Base-by-base conservation (phyloP, 2,329 filamentous ascomycete genomes). In the Botryotinia narcissicola region DNA sequence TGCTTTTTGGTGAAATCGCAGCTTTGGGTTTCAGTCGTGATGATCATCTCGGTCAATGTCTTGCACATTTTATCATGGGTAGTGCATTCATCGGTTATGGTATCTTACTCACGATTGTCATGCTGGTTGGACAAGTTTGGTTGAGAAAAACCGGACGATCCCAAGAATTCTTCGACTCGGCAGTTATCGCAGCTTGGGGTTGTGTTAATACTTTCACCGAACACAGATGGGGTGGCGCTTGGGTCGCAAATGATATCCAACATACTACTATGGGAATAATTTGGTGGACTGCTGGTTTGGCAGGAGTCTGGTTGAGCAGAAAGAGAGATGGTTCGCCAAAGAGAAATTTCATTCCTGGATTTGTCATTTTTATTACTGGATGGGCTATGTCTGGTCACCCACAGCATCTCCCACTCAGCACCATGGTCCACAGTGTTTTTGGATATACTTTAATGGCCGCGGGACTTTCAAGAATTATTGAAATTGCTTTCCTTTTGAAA, bases 261-360 rank as follows among this genome's bases (percentile, higher is more conserved):
- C 96, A 99, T 82, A 99, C 96, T 0, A 93, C 93, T n/a, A 98
- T 99, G 95, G 96, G 96, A n/a, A 90, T 99, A 75, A 90, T 99
- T 70, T 99, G 96, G 96, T 99, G 95, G 95, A 93, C 91, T 79
- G 95, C 96, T 12, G 96, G 96, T 37, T 85, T 99, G 44, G 88
- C 95, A 18, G 96, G 96, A 60, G 88, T 99, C 70, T 99, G 95
- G 96, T 86, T 99, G 57, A 97, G 94, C 81, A 89, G 90, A 75
- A 93, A 91, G 81, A 90, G 93, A 73, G 90, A 95, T 76, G 95
- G 96, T 70, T 87, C 90, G 60, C 95, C 96, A 14, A 94, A 95
- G 86, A 89, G 96, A 78, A 99, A 99, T 84, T 90, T 99, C 75
- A 90, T 99, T 72, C 96, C 96, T 0, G 95, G 90, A 20, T 92